Base-by-base conservation (phyloP, 441 rosid species). In the Croton laevigatus region DNA sequence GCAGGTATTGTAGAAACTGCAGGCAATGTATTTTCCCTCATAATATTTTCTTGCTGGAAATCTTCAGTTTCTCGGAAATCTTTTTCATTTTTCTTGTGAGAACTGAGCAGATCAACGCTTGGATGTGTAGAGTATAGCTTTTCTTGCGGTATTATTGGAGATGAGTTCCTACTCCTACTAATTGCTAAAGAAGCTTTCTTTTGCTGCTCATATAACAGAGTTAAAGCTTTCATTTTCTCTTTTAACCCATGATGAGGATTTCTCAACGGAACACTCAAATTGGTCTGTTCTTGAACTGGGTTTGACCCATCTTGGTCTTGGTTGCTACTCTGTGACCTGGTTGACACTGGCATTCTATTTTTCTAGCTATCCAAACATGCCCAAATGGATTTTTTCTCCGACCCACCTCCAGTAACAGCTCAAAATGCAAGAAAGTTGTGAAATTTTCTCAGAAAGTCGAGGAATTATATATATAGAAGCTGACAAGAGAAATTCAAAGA, bases 241-340 rank as follows among this genome's bases (percentile, higher is more conserved):
- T 88, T 90, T 71, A 90, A 79, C 3, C 96, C 96, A 78, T 90
- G 93, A 64, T 88, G 96, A 10, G 89, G 96, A 55, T 87, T 89
- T 70, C 91, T 83, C 75, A 80, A 45, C 11, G 77, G 78, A 74
- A 76, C 42, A 62, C 52, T 80, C 70, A 65, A 11, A 42, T 76
- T 78, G 64, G 78, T 70, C 61, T 59, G 77, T 63, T 82, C 91
- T 79, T 79, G 86, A 65, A 66, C 76, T 66, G 76, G 38, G 54
- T 73, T 72, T 34, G 77, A 14, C 72, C 65, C 83, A 75, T 69
- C 69, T 20, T 71, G 67, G 68, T 75, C 86, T 44, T 78, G 77
- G 71, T 59, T 77, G 78, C 40, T 66, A 79, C 68, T 73, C 83
- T 84, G 89, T 10, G 97, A 89, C 84, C 97, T 73, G 55, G 98